phyloP scores from a whole-genome alignment of 2,329 filamentous ascomycete genomes.

The Xylariaceae sp. region DNA sequence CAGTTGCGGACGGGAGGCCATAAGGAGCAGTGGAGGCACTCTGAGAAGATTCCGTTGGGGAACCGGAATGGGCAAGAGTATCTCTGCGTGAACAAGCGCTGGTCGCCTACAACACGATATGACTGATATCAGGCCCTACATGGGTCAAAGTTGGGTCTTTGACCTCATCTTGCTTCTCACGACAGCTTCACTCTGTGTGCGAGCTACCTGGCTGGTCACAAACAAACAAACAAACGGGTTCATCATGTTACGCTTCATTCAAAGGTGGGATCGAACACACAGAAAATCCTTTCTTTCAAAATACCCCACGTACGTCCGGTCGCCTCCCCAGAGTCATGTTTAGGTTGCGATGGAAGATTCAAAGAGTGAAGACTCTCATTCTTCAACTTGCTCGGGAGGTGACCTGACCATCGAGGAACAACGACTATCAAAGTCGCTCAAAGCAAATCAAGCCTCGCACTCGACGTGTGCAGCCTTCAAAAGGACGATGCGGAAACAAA shows the following conservation, averaged over 20 bases:
- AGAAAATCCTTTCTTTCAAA: neutral
- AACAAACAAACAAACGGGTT: neutral
- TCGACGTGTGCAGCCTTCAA: neutral
- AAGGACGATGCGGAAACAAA: neutral
- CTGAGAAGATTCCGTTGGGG: conserved; percentile 52
- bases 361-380: neutral
- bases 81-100: conserved; percentile 37
- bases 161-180: neutral
- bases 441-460: neutral
- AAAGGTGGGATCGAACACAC: neutral
- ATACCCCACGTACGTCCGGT: neutral
- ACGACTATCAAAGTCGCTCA: neutral
- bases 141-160: neutral
- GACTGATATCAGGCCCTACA: neutral
- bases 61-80: conserved; percentile 43
- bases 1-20: conserved; percentile 49
- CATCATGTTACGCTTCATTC: neutral
- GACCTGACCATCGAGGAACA: neutral
- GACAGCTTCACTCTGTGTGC: neutral
- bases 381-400: neutral
- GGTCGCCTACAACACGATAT: neutral
- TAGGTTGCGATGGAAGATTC: neutral
- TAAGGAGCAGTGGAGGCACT: conserved; percentile 46
- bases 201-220: neutral
- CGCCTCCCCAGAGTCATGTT: neutral